Percentiles rank a stretch among this genome's conserved stretches.
Evolutionary conservation across 176 grass and related monocot species (phyloP).

Genomic region (Carex littledalei): DNA sequence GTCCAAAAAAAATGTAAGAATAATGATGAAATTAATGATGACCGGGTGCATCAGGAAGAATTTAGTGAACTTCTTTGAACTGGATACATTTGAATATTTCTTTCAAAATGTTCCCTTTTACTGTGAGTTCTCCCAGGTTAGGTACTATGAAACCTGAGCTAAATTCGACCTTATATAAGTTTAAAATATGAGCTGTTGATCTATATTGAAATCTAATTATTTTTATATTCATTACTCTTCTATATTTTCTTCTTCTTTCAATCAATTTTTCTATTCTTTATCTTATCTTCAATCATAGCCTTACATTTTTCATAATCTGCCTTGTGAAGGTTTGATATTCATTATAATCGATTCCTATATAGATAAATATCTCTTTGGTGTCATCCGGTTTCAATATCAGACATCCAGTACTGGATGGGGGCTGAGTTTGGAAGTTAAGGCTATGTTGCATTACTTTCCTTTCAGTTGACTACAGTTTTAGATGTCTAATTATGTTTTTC

Average conservation of each 20-base stretch:
- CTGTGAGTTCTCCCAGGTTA: too few species aligned
- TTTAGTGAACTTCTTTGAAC: background rate
- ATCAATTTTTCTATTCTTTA: background rate
- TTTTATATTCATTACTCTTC: background rate
- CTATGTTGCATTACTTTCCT: background rate
- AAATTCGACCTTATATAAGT: background rate
- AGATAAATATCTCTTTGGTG: background rate
- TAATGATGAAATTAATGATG: background rate
- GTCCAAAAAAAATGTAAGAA: too few species aligned
- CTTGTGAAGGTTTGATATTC: background rate
- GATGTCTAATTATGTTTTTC: background rate
- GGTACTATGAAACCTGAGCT: too few species aligned
- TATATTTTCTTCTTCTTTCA: background rate
- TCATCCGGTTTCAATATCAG: background rate
- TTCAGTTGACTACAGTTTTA: background rate
- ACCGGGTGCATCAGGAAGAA: background rate
- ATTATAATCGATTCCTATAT: background rate
- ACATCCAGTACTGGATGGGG: background rate
- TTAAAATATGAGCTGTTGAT: background rate
- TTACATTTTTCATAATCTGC: background rate
- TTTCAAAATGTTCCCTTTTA: too few species aligned
- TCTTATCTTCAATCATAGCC: background rate
- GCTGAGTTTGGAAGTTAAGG: background rate
- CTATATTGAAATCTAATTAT: background rate
- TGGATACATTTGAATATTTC: background rate